These are phyloP conservation scores for Komagataella populi DNA, from an alignment of 805 yeast genomes.

Conservation along the genomic window DNA sequence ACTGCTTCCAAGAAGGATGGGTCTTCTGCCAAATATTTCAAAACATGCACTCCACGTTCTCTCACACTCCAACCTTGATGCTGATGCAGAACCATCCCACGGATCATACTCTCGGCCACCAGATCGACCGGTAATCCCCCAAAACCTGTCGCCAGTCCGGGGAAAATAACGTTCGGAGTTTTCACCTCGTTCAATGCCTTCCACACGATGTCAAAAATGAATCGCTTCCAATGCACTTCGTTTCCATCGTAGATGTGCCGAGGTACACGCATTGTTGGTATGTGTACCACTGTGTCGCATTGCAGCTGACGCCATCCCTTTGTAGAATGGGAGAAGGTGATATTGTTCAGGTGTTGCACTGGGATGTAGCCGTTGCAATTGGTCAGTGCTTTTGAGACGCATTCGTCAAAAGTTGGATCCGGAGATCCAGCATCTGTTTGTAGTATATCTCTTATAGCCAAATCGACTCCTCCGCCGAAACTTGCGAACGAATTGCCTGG, in stretches of 20 bases:
- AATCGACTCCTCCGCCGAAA: constrained; percentile 39
- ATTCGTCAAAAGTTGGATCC: constrained; percentile 12
- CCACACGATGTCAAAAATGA: constrained; percentile 25
- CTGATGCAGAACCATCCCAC: constrained; percentile 17
- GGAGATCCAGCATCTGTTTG: neutral
- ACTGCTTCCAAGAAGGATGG: constrained; percentile 5
- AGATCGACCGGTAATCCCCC: constrained; percentile 18
- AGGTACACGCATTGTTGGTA: constrained; percentile 28
- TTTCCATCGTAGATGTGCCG: constrained; percentile 3
- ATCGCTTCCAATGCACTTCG: constrained; percentile 4
- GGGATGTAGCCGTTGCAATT: constrained; percentile 19
- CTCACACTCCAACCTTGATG: constrained; percentile 4
- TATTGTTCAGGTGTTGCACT: constrained; percentile 15
- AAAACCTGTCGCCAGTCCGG: constrained; percentile 27
- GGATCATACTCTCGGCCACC: constrained; percentile 21
- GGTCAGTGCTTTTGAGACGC: constrained; percentile 3
- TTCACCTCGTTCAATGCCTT: constrained; percentile 14
- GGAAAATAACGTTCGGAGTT: constrained; percentile 11
- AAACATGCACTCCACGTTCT: constrained; percentile 11
- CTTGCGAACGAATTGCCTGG: constrained; percentile 40
- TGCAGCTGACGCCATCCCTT: constrained; percentile 15
- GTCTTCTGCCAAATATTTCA: constrained; percentile 14
- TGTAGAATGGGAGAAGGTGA: constrained; percentile 13
- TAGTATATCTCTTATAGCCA: constrained; percentile 17
- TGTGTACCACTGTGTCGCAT: constrained; percentile 18